These are phyloP conservation scores for Pseudocercospora fuligena DNA, from an alignment of 2,329 filamentous ascomycete genomes.

Conservation along the genomic window DNA sequence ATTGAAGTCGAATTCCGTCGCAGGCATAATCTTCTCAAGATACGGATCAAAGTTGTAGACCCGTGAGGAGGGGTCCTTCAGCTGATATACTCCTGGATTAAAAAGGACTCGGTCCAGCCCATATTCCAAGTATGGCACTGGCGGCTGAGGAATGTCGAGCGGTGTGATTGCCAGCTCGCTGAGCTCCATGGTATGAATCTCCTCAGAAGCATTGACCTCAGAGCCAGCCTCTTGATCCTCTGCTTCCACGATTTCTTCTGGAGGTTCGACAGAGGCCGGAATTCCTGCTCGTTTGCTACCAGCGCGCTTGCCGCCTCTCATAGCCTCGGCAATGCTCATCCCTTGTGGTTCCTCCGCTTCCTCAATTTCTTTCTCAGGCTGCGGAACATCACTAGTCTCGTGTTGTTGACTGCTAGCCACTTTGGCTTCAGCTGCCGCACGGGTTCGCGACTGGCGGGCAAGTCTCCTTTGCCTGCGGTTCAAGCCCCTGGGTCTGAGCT, in stretches of 20 bases:
- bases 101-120: conserved; percentile 90
- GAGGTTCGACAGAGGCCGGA: background rate
- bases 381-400: background rate
- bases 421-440: background rate
- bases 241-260: background rate
- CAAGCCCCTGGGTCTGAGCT: background rate
- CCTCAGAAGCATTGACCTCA: background rate
- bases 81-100: conserved; percentile 88
- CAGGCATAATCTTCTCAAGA: conserved; percentile 88
- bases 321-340: background rate
- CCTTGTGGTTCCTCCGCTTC: background rate
- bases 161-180: conserved; percentile 43
- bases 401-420: background rate
- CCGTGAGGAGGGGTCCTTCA: conserved; percentile 84
- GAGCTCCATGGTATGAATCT: conserved; percentile 19
- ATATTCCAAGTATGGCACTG: conserved; percentile 69
- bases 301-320: background rate
- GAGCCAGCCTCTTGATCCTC: background rate
- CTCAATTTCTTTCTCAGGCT: background rate
- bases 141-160: conserved; percentile 52
- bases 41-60: conserved; percentile 99
- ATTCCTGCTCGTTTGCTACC: background rate
- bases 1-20: conserved; percentile 88
- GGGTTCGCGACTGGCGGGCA: background rate
- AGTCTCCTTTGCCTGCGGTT: background rate